phyloP scores from a whole-genome alignment of 139 green algal genomes.

The Coelastrella sp. region DNA sequence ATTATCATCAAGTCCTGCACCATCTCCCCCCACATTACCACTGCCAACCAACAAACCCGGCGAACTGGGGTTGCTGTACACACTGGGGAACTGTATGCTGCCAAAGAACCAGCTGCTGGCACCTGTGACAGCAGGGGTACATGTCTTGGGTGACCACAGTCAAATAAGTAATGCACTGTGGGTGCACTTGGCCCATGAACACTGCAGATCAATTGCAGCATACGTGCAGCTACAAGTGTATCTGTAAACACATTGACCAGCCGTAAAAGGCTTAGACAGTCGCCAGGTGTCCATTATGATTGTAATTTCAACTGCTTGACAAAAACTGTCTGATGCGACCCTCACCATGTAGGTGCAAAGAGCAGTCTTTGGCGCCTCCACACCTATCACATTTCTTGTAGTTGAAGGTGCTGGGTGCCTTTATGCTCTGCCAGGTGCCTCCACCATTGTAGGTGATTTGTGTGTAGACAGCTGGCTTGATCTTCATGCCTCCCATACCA shows the following conservation, averaged over 20 bases:
- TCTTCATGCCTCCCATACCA: neutral
- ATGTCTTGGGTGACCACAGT: no score
- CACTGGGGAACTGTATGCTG: conserved; percentile 68
- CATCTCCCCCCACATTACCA: conserved; percentile 80
- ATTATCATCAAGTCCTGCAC: conserved; percentile 60
- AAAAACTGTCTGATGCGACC: no score
- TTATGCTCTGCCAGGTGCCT: conserved; percentile 65
- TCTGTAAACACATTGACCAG: no score
- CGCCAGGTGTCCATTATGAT: no score
- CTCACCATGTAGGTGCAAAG: conserved; percentile 77
- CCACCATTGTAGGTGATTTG: conserved; percentile 88
- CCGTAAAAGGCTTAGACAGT: no score
- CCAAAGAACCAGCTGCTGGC: conserved; percentile 52
- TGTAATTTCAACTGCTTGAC: no score
- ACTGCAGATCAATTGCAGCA: no score
- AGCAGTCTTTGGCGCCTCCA: conserved; percentile 59
- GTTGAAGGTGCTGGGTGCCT: conserved; percentile 59
- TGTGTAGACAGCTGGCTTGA: conserved; percentile 62
- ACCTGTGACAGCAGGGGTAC: no score
- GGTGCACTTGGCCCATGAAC: no score
- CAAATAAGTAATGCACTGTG: no score
- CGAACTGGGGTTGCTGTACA: conserved; percentile 88
- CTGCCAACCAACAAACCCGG: conserved; percentile 92
- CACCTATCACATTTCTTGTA: conserved; percentile 61
- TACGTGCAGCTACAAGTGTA: no score